Evolutionary conservation across 306 rosid species (phyloP).

Genomic region (Phaseolus lunatus): DNA sequence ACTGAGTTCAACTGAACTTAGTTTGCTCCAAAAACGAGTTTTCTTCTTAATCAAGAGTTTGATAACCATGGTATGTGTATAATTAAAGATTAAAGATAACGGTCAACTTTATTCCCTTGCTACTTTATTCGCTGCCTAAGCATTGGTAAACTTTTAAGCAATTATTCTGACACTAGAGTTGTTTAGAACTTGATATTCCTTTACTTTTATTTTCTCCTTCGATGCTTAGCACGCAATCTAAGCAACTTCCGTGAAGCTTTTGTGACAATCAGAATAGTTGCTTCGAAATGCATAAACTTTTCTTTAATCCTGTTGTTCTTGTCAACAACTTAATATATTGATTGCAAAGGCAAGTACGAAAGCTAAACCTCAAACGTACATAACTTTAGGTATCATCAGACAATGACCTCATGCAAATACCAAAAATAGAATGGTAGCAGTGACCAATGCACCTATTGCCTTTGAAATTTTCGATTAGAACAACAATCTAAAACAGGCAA

Average conservation of each 20-base stretch:
- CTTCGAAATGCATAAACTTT: background rate
- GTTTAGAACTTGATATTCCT: background rate
- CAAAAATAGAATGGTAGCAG: background rate
- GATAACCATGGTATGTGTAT: too few species aligned
- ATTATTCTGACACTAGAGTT: background rate
- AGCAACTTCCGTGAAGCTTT: background rate
- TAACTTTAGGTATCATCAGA: background rate
- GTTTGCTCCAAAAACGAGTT: too few species aligned
- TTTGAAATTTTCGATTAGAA: background rate
- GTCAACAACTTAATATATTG: too few species aligned
- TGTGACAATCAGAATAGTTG: background rate
- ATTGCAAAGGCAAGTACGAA: background rate
- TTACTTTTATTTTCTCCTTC: background rate
- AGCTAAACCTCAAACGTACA: background rate
- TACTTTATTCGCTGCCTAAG: background rate
- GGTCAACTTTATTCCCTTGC: background rate
- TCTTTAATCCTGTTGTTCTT: background rate
- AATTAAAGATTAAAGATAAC: background rate
- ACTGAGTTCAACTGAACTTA: too few species aligned
- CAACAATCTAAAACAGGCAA: background rate
- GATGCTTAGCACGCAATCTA: background rate
- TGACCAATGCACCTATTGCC: background rate
- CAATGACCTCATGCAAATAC: background rate
- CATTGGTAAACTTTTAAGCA: background rate
- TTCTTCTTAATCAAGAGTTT: too few species aligned